These are phyloP conservation scores for Erodium trifolium DNA, from an alignment of 441 rosid species.

Conservation along the genomic window DNA sequence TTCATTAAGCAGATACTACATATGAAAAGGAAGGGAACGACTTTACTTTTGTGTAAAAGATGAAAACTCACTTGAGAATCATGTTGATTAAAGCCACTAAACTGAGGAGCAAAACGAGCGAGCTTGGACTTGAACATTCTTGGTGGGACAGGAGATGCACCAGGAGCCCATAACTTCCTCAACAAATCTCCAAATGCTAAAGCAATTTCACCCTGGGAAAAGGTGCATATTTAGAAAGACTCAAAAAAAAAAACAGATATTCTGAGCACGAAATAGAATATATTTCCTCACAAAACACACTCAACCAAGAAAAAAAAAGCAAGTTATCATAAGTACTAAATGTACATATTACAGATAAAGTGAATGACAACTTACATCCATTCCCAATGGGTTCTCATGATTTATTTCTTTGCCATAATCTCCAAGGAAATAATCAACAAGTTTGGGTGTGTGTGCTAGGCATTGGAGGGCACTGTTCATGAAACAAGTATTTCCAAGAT, in stretches of 20 bases:
- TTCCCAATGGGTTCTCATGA: slow-evolving; percentile 61
- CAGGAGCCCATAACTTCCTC: slow-evolving; percentile 74
- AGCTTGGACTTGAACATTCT: slow-evolving; percentile 66
- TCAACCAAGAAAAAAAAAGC: slow-evolving; percentile 1
- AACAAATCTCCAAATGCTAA: slow-evolving; percentile 64
- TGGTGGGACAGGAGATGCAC: slow-evolving; percentile 56
- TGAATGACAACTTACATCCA: slow-evolving; percentile 45
- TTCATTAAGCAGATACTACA: slow-evolving; percentile 23
- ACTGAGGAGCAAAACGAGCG: slow-evolving; percentile 69
- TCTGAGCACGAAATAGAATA: slow-evolving; percentile 11
- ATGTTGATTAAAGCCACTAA: slow-evolving; percentile 75
- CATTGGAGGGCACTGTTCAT: slow-evolving; percentile 78
- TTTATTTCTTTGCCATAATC: slow-evolving; percentile 64
- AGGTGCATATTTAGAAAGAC: slow-evolving; percentile 10
- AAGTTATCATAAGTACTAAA: slow-evolving; percentile 14
- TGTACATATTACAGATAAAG: slow-evolving; percentile 9
- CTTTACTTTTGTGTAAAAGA: slow-evolving; percentile 22
- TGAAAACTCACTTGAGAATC: slow-evolving; percentile 66
- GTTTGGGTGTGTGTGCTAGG: slow-evolving; percentile 77
- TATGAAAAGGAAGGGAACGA: slow-evolving; percentile 8
- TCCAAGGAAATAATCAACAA: slow-evolving; percentile 68
- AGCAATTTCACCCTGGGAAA: slow-evolving; percentile 64
- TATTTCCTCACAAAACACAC: neutral
- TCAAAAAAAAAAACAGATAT: slow-evolving; percentile 8
- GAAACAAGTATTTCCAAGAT: slow-evolving; percentile 78